Evolutionary conservation across 164 flowering plant genomes (phyloP), one percentile per base, ranked within the genome.

Genomic region (Berberis vulgaris): DNA sequence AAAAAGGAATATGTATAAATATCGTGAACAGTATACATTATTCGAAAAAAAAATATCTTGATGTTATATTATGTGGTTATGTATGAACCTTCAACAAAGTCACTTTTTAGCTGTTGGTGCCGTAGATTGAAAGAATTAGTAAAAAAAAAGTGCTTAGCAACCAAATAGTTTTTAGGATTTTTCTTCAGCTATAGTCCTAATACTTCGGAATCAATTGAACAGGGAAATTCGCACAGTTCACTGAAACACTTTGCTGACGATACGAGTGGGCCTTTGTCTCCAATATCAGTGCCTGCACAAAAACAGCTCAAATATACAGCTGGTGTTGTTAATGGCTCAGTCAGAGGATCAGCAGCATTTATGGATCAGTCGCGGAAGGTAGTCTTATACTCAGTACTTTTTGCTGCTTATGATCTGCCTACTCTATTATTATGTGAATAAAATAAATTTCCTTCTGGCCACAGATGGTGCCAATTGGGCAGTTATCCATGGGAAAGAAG

Each of bases 401-500:
- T 2, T 39, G 26, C 12, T 8, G 13, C n/a, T 59, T 63, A 54
- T 5, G 41, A 61, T 59, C 6, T 43, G 5, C 49, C 10, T 61
- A 52, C 42, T 38, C 7, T 47, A 53, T 5, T 50, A 12, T n/a
- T 59, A 53, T 26, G 59, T 63, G 47, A 6, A 59, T 41, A 46
- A 71, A 59, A 12, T 53, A 4, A n/a, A 6, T 26, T 70, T 71
- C 44, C 7, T 63, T 69, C 39, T 43, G 57, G 38, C 13, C 73
- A 68, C 91, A 94, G 98, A 83, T 86, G 94, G 77, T 90, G 60
- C 92, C 95, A n/a, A 61, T 82, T 43, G 86, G 88, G 41, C 95
- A 86, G 61, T 68, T 91, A 65, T 78, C 97, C 52, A 80, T 77
- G 63, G 74, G 72, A 83, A 94, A 79, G 74, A 91, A 86, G 69